These are phyloP conservation scores for Fraxinus sp. DNA, from an alignment of 305 asterid species.

Conservation along the genomic window DNA sequence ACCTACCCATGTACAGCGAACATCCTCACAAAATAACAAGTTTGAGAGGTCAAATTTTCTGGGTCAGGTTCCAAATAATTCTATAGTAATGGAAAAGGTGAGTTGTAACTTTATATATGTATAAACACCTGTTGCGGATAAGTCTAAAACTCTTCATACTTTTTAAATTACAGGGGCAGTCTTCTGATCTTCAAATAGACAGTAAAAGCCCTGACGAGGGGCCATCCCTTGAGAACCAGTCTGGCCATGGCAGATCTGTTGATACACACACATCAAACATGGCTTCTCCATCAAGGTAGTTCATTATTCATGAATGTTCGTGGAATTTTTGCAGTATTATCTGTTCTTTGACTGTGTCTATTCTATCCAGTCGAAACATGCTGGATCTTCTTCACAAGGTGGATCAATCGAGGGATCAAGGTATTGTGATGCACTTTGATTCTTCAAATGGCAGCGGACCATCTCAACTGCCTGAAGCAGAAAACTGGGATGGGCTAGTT, in stretches of 20 bases:
- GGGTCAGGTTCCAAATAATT: conserved; percentile 47
- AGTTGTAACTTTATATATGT: conserved; percentile 15
- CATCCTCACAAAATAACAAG: conserved; percentile 43
- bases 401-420: conserved; percentile 58
- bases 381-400: conserved; percentile 85
- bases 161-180: conserved; percentile 48
- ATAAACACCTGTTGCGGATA: conserved; percentile 2
- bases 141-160: conserved; percentile 15
- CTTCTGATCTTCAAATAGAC: conserved; percentile 46
- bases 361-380: conserved; percentile 71
- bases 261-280: conserved; percentile 38
- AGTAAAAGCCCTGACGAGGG: conserved; percentile 40
- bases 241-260: conserved; percentile 41
- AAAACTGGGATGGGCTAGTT: conserved; percentile 50
- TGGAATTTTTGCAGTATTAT: not conserved
- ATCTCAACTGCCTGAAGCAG: conserved; percentile 49
- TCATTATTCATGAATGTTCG: not conserved
- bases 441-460: conserved; percentile 43
- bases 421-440: conserved; percentile 33
- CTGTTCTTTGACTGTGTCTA: conserved; percentile 22
- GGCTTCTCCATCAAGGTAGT: conserved; percentile 53
- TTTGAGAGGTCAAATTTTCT: conserved; percentile 46
- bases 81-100: conserved; percentile 40
- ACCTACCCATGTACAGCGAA: conserved; percentile 38
- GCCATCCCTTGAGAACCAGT: conserved; percentile 37